phyloP scores from a whole-genome alignment of 2,329 filamentous ascomycete genomes.

The Neonectria neomacrospora region DNA sequence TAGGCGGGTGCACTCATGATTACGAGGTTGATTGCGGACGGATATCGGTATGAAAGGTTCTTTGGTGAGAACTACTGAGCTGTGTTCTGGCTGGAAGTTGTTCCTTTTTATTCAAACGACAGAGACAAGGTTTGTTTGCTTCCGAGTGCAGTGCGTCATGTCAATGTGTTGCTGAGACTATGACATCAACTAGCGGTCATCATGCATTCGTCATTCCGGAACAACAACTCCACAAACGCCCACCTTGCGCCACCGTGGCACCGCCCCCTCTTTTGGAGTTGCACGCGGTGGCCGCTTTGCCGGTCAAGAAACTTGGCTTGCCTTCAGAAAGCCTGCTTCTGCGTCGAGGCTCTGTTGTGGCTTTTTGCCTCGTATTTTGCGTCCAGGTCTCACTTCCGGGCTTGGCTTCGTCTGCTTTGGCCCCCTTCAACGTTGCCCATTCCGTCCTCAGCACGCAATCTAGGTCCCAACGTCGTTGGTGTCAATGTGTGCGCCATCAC shows the following conservation, averaged over 20 bases:
- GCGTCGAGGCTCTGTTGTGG: neutral
- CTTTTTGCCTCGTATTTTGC: neutral
- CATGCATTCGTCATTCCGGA: slow-evolving; percentile 1
- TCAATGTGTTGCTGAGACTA: neutral
- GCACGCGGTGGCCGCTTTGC: neutral
- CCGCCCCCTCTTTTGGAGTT: neutral
- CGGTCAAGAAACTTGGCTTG: neutral
- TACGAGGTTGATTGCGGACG: neutral
- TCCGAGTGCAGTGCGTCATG: slow-evolving; percentile 3
- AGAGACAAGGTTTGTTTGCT: neutral
- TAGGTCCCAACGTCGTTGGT: too few relatives aligned
- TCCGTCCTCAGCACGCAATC: too few relatives aligned
- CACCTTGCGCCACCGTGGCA: slow-evolving; percentile 1
- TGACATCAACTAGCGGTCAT: slow-evolving; percentile 6
- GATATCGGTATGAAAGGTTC: neutral
- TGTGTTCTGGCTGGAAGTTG: neutral
- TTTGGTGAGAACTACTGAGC: neutral
- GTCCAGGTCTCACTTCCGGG: neutral
- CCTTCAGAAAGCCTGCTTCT: neutral
- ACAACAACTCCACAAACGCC: neutral
- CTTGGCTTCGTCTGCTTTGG: neutral
- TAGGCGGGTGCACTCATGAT: slow-evolving; percentile 26
- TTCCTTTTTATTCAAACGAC: neutral
- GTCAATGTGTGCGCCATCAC: too few relatives aligned
- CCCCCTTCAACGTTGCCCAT: too few relatives aligned